Percentiles rank a stretch among this genome's conserved stretches.
Conservation (phyloP, 306 rosid genomes). For the Medicago lupulina region DNA sequence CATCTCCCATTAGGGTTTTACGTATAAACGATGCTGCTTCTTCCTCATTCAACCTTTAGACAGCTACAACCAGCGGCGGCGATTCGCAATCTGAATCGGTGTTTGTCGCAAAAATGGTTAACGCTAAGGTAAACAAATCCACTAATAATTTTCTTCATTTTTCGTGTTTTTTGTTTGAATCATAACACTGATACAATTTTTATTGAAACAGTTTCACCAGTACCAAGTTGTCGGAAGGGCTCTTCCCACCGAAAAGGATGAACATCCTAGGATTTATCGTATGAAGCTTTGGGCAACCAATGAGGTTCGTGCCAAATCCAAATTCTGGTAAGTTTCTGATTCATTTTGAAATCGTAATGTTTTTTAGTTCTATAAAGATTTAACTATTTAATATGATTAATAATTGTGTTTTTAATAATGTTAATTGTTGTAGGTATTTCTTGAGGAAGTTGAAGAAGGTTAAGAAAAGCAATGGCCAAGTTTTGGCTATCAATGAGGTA, state of each 20-base stretch:
- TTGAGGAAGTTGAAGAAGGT: conserved; percentile 85
- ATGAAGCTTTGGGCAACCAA: conserved; percentile 93
- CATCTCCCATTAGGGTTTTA: too few relatives aligned
- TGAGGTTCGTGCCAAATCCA: conserved; percentile 88
- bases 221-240: conserved; percentile 90
- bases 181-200: background rate
- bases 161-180: background rate
- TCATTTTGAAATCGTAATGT: background rate
- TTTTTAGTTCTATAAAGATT: background rate
- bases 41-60: too few relatives aligned
- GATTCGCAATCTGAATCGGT: too few relatives aligned
- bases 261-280: conserved; percentile 79
- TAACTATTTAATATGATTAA: background rate
- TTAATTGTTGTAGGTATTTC: conserved; percentile 59
- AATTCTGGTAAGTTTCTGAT: conserved; percentile 63
- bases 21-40: too few relatives aligned
- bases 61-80: too few relatives aligned
- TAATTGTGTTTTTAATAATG: background rate
- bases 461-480: conserved; percentile 84
- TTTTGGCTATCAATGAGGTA: conserved; percentile 86
- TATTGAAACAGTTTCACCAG: conserved; percentile 68
- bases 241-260: conserved; percentile 68
- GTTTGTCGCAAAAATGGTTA: too few relatives aligned
- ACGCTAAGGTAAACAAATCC: conserved; percentile 41
- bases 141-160: background rate